A percentile compares a stretch with the other conserved stretches of the same genome.
phyloP scores from a whole-genome alignment of 192 early-diverging fungal genomes.

The Paraglomus occultum region DNA sequence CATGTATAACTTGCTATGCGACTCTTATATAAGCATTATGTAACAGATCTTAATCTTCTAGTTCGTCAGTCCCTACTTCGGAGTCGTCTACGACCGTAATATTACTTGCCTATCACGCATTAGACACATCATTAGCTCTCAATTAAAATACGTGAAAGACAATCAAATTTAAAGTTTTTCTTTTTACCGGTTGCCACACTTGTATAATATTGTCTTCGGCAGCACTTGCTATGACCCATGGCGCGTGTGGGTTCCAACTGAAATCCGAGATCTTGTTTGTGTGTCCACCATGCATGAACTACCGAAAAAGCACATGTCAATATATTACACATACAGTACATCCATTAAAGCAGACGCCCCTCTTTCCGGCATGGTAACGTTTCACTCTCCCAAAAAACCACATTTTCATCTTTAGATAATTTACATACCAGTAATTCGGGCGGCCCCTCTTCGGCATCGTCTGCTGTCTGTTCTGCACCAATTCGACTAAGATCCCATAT shows the following conservation, averaged over 20 bases:
- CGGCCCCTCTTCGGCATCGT: slow-evolving; percentile 97
- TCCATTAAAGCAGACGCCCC: background rate
- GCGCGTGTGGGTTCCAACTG: slow-evolving; percentile 90
- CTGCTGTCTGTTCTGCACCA: slow-evolving; percentile 89
- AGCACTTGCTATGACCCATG: slow-evolving; percentile 91
- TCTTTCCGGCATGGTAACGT: background rate
- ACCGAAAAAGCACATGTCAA: slow-evolving; percentile 9
- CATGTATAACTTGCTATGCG: too few relatives aligned
- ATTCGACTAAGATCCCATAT: slow-evolving; percentile 96
- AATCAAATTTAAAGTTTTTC: too few relatives aligned
- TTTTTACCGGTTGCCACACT: slow-evolving; percentile 94
- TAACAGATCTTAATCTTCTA: too few relatives aligned
- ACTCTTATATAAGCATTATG: too few relatives aligned
- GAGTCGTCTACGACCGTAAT: too few relatives aligned
- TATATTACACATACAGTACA: too few relatives aligned
- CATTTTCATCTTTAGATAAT: background rate
- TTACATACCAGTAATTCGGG: slow-evolving; percentile 83
- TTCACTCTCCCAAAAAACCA: background rate
- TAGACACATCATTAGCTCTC: too few relatives aligned
- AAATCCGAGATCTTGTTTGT: slow-evolving; percentile 96
- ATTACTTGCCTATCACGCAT: too few relatives aligned
- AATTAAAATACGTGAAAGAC: too few relatives aligned
- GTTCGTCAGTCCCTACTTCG: too few relatives aligned
- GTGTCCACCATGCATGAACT: slow-evolving; percentile 98
- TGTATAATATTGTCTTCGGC: slow-evolving; percentile 98